Evolutionary conservation across 108 stramenopile genomes (phyloP).

Genomic region (Pseudonitzschia multistriata): DNA sequence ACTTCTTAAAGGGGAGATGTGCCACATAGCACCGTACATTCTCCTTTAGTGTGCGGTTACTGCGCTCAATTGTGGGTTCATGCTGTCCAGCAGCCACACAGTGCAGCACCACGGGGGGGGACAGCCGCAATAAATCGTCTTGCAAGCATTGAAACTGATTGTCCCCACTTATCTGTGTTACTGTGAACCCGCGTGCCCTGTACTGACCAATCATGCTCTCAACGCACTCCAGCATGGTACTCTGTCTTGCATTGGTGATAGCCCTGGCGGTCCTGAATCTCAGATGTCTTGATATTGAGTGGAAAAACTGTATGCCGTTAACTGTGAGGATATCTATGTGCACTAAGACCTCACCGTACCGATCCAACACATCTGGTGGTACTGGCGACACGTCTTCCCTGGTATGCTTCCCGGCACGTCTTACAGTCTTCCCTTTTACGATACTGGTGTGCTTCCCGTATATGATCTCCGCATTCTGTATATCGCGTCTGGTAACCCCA

Average conservation of each 20-base stretch:
- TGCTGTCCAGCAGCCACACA: too few species aligned
- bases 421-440: not conserved
- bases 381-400: not conserved
- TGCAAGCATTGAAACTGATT: not conserved
- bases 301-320: not conserved
- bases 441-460: not conserved
- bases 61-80: not conserved
- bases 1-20: not conserved
- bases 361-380: not conserved
- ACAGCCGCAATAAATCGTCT: not conserved
- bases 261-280: not conserved
- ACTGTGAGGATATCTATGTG: not conserved
- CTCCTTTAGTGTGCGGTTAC: not conserved
- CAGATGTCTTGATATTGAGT: not conserved
- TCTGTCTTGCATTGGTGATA: not conserved
- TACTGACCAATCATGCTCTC: not conserved
- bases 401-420: not conserved
- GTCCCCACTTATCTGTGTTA: not conserved
- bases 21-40: not conserved
- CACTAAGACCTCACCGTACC: not conserved
- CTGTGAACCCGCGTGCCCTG: not conserved
- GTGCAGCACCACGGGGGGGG: not conserved
- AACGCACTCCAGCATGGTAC: not conserved
- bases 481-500: not conserved
- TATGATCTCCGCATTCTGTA: not conserved